Conservation (phyloP, 306 rosid species). For the Amphicarpaea edgeworthii region DNA sequence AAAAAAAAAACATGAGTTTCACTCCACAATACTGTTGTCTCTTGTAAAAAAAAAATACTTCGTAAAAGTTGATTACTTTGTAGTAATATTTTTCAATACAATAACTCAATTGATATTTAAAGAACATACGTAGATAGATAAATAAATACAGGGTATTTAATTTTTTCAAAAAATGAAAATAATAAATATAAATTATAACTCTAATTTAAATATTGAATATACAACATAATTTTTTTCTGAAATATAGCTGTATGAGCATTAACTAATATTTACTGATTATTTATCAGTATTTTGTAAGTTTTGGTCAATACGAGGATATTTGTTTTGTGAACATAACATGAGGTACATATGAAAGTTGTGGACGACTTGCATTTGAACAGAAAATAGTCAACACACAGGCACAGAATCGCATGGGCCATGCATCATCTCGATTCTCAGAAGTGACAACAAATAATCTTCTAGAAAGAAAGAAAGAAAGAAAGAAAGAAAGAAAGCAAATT, state of each 20-base stretch:
- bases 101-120: no score
- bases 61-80: background rate
- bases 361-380: background rate
- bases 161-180: background rate
- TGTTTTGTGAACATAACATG: background rate
- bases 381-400: background rate
- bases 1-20: no score
- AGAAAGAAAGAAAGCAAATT: background rate
- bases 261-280: no score
- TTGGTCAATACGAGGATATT: no score
- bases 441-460: background rate
- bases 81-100: no score
- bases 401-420: conserved; percentile 1
- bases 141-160: background rate
- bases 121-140: background rate
- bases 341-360: background rate
- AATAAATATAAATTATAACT: background rate
- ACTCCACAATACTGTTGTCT: no score
- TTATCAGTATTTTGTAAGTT: no score
- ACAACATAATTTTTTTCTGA: background rate
- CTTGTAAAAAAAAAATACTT: no score
- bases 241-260: background rate
- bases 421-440: background rate
- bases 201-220: background rate
- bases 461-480: background rate